phyloP scores from a whole-genome alignment of 768 basidiomycete species.

The Termitomyces sp. region DNA sequence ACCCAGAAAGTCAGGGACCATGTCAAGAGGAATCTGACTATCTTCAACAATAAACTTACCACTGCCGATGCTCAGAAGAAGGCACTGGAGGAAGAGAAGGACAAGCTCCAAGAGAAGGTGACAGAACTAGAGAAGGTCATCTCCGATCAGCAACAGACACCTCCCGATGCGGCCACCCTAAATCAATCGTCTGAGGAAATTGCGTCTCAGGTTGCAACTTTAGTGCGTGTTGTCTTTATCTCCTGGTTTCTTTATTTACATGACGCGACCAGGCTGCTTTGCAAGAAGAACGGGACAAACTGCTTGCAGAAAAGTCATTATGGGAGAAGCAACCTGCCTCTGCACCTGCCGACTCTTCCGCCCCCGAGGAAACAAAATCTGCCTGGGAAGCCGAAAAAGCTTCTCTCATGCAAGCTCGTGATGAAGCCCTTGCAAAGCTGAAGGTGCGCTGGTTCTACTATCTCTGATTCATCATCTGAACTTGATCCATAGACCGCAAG shows the following conservation, averaged over 20 bases:
- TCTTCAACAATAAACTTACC: conserved; percentile 30
- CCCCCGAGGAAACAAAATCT: conserved; percentile 26
- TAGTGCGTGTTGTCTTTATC: conserved; percentile 26
- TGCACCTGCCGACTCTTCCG: conserved; percentile 15
- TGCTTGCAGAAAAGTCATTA: conserved; percentile 57
- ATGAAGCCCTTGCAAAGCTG: conserved; percentile 55
- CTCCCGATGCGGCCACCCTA: conserved; percentile 16
- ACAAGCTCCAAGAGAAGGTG: conserved; percentile 34
- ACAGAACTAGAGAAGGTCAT: conserved; percentile 33
- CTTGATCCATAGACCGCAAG: conserved; percentile 28
- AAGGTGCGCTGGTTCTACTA: conserved; percentile 36
- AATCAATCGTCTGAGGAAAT: conserved; percentile 20
- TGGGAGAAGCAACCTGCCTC: conserved; percentile 30
- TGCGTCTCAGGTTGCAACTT: conserved; percentile 29
- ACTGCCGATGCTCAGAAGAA: conserved; percentile 34
- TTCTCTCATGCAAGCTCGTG: conserved; percentile 53
- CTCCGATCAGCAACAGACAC: conserved; percentile 26
- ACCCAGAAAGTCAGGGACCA: conserved; percentile 35
- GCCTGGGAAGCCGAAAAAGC: conserved; percentile 60
- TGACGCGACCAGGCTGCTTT: conserved; percentile 40
- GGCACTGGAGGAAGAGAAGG: conserved; percentile 33
- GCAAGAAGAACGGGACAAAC: conserved; percentile 55
- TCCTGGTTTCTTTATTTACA: conserved; percentile 1
- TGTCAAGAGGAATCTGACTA: conserved; percentile 22
- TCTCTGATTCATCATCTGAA: conserved; percentile 2